Percentiles rank a stretch among this genome's conserved stretches.
phyloP scores from a whole-genome alignment of 75 land plant genomes.

The Cryptomeria japonica region DNA sequence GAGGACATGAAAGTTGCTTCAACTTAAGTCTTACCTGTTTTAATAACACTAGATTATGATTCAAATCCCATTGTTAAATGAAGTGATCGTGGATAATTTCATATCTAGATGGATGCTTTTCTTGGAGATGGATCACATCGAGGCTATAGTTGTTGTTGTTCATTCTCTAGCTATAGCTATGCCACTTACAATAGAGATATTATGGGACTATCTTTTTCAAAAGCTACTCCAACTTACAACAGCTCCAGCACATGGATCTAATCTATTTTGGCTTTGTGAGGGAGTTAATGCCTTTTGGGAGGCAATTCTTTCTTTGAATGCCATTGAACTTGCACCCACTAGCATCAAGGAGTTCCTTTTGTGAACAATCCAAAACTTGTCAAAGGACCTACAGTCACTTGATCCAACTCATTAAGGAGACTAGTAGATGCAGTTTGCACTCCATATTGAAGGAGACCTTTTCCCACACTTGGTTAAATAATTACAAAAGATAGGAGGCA shows the following conservation, averaged over 20 bases:
- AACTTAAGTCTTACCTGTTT: constrained; percentile 85
- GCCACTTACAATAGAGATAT: constrained; percentile 75
- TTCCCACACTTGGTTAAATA: too few relatives aligned
- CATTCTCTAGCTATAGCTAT: constrained; percentile 80
- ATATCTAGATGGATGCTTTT: constrained; percentile 97
- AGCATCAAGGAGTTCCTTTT: too few relatives aligned
- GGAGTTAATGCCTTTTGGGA: too few relatives aligned
- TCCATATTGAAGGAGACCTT: too few relatives aligned
- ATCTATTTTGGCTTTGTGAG: constrained; percentile 63
- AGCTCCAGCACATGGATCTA: constrained; percentile 35
- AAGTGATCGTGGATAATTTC: constrained; percentile 90
- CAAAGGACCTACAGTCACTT: too few relatives aligned
- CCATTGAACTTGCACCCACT: too few relatives aligned
- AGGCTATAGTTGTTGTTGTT: constrained; percentile 81
- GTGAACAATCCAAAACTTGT: too few relatives aligned
- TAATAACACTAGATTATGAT: constrained; percentile 93
- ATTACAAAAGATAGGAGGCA: too few relatives aligned
- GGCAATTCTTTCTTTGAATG: constrained; percentile 93
- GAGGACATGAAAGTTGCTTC: constrained; percentile 77
- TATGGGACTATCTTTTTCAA: constrained; percentile 89
- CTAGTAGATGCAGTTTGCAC: too few relatives aligned
- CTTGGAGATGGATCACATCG: constrained; percentile 97
- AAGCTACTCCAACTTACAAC: constrained; percentile 79
- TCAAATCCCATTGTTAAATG: constrained; percentile 88
- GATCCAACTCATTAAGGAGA: too few relatives aligned